A percentile compares a stretch with the other conserved stretches of the same genome.
These are phyloP conservation scores for Trichoderma parareesei DNA, from an alignment of 495 filamentous ascomycete species.

Conservation along the genomic window DNA sequence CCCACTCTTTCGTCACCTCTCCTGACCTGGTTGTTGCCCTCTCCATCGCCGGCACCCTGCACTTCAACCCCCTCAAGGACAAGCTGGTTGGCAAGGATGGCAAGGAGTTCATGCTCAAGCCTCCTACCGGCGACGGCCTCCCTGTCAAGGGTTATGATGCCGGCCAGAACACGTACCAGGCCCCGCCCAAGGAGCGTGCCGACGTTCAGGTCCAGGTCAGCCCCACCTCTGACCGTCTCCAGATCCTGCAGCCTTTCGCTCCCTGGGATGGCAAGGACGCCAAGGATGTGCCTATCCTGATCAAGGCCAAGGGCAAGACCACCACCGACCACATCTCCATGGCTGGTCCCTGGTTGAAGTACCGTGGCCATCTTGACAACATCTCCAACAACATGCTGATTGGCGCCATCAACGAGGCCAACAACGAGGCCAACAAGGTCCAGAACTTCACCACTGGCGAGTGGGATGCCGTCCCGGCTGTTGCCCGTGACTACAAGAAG, in stretches of 20 bases:
- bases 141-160: constrained; percentile 82
- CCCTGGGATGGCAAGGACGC: constrained; percentile 95
- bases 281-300: constrained; percentile 80
- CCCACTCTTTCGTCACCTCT: constrained; percentile 97
- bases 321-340: constrained; percentile 99
- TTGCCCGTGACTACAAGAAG: constrained; percentile 97
- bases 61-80: constrained; percentile 96
- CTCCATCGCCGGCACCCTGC: constrained; percentile 80
- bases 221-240: constrained; percentile 85
- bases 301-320: constrained; percentile 97
- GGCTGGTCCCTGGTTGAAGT: constrained; percentile 99
- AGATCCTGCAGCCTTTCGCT: constrained; percentile 78
- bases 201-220: constrained; percentile 74
- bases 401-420: constrained; percentile 90
- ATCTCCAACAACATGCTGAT: constrained; percentile 99
- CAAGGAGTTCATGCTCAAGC: constrained; percentile 84
- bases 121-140: constrained; percentile 75
- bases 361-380: constrained; percentile 99
- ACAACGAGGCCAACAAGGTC: constrained; percentile 97
- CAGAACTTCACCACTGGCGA: constrained; percentile 82
- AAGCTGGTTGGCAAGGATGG: constrained; percentile 92
- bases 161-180: constrained; percentile 93
- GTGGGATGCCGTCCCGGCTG: constrained; percentile 81
- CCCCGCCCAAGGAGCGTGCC: constrained; percentile 73
- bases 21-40: constrained; percentile 93